Base-by-base conservation (phyloP, 2,329 filamentous ascomycete genomes). In the Alternaria sp. region DNA sequence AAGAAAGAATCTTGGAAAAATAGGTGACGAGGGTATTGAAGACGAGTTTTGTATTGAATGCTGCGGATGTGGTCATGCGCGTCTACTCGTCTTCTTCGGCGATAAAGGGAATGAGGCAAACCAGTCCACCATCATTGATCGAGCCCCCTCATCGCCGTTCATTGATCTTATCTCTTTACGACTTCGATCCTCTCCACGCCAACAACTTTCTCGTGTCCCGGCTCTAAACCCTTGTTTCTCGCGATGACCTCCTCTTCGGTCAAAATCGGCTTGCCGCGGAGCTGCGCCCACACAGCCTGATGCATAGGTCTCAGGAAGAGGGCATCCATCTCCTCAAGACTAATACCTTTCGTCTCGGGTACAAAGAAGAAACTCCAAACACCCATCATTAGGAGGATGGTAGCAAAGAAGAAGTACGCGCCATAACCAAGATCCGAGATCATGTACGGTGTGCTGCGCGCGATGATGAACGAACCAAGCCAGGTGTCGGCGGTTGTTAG, bases 381-480 rank as follows among this genome's bases (percentile, higher is more conserved):
- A 5, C 73, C 73, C 74, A 76, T 76, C 12, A 60, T 60, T 1
- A 72, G 64, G 2, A 76, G 58, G 9, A 75, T 71, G 2, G 70
- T 67, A 2, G 68, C 76, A 44, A 79, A 80, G 70, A 80, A 80
- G 62, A 79, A 77, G 55, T 80, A 80, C 0, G 77, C 75, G 2
- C 78, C 78, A 22, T 80, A 79, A 0, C 75, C 76, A 0, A 80
- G 67, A 51, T 75, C 68, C 32, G 75, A 71, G 45, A 77, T 78
- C 75, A 78, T 78, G 58, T 78, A 78, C 0, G 78, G 77, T 3
- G 78, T 80, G 25, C 74, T 76, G 14, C 78, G 70, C 2, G 77
- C 76, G 54, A 81, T 78, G 63, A 80, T 79, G 65, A 80, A 81
- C 3, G 71, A 76, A 57, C 77, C 76, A 2, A 80, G 73, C 78